Base-by-base conservation (phyloP, 1,139 yeast genomes). In the Suhomyces kunorum region DNA sequence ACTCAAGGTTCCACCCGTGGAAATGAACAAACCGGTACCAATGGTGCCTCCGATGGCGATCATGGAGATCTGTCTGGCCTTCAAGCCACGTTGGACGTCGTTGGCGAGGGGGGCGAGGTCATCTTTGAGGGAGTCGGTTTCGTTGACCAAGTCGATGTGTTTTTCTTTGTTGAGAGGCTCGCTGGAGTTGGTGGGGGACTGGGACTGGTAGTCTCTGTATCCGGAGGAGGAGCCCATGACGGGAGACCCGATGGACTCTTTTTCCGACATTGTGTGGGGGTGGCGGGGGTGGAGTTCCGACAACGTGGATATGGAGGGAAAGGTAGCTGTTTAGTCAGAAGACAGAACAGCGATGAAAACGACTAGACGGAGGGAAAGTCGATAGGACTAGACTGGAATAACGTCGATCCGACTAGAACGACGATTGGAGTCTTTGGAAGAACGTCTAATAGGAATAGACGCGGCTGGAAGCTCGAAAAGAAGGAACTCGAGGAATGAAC, bases 11-110 rank as follows among this genome's bases (percentile, higher is more conserved):
- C 66, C 52, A 11, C 83, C 76, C 20, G 82, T 70, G 49, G 81
- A 77, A 30, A 81, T 72, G 60, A 77, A 81, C 40, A 80, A 63
- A 50, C 86, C 86, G 5, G 85, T 80, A 52, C 87, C 87, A 47
- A 81, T 83, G 33, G 88, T 68, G 42, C 77, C 78, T 35, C 77
- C 78, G 42, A 68, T 48, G 38, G 59, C 56, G 29, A 55, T 54
- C 56, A 55, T 54, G 20, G 54, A 53, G 38, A 55, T 52, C 32
- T 55, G 80, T 38, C 84, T 63, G 1, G 78, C 68, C 13, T 73
- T 59, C 48, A 78, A 59, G 29, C 70, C 57, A 51, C 84, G 58
- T 38, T 61, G 58, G 38, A 69, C 63, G 28, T 64, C 58, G 42
- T 64, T 68, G 15, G 28, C 33, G 8, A 27, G 34, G 29, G 27